Conservation (phyloP, 2,329 filamentous ascomycete species). For the Elsinoe australis region DNA sequence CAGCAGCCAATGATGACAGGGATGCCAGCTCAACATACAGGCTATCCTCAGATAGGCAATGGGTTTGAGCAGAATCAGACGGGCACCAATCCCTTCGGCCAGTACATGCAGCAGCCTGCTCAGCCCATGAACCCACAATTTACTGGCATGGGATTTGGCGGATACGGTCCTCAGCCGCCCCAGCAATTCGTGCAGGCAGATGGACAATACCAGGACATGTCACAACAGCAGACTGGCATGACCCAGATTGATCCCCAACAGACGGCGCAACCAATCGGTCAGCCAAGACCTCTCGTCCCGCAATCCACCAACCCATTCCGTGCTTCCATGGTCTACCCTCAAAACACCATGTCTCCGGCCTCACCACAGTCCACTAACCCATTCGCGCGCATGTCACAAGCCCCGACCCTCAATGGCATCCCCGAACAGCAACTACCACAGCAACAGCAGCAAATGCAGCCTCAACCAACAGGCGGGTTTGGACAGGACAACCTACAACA, state of each 20-base stretch:
- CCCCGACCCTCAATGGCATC: constrained; percentile 28
- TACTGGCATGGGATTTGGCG: constrained; percentile 75
- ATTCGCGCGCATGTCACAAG: constrained; percentile 36
- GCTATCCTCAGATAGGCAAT: constrained; percentile 26
- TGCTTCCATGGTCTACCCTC: constrained; percentile 64
- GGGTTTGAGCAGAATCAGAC: constrained; percentile 21
- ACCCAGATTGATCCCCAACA: constrained; percentile 19
- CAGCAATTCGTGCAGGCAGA: constrained; percentile 29
- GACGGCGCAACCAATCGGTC: constrained; percentile 24
- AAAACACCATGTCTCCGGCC: constrained; percentile 22
- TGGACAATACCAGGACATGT: constrained; percentile 15
- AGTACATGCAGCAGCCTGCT: constrained; percentile 33
- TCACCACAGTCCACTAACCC: constrained; percentile 37
- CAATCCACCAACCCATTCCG: constrained; percentile 87
- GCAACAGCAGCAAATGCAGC: constrained; percentile 17
- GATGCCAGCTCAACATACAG: constrained; percentile 38
- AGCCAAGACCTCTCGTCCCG: constrained; percentile 35
- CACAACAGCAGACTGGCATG: constrained; percentile 35
- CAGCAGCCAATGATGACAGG: constrained; percentile 38
- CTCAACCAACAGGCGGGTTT: constrained; percentile 20
- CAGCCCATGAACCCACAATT: constrained; percentile 52
- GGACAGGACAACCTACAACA: constrained; percentile 21
- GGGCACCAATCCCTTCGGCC: constrained; percentile 35
- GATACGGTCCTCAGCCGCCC: constrained; percentile 65
- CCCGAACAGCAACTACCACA: constrained; percentile 21